phyloP scores from a whole-genome alignment of 164 flowering plant species.

The Amborella trichopoda region DNA sequence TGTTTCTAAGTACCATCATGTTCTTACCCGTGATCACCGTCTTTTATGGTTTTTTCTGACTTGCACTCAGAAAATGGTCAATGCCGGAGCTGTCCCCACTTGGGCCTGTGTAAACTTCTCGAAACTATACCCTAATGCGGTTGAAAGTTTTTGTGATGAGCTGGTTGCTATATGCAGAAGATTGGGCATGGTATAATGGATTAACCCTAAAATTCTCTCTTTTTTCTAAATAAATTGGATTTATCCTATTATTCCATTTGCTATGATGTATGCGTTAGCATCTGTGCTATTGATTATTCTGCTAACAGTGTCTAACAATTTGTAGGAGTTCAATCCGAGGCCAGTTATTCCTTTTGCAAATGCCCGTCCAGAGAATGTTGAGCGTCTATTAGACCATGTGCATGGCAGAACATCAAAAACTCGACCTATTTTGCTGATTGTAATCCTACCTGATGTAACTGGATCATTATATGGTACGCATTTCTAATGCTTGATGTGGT shows the following conservation, averaged over 20 bases:
- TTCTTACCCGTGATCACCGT: no score
- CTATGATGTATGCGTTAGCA: no score
- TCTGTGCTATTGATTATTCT: no score
- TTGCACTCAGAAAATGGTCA: conserved; percentile 58
- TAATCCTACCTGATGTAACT: conserved; percentile 57
- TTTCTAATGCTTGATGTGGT: neutral
- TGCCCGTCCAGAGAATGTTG: conserved; percentile 28
- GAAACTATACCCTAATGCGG: conserved; percentile 4
- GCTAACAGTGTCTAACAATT: no score
- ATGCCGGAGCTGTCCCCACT: conserved; percentile 40
- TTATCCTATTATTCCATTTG: no score
- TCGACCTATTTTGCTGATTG: conserved; percentile 53
- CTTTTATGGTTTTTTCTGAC: neutral
- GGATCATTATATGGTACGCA: conserved; percentile 73
- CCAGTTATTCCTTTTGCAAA: no score
- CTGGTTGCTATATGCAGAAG: conserved; percentile 43
- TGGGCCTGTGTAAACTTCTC: conserved; percentile 71
- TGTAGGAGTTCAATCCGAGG: no score
- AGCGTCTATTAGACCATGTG: conserved; percentile 28
- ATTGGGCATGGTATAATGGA: conserved; percentile 66
- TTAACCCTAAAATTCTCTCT: no score
- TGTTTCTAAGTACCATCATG: neutral
- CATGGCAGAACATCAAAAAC: conserved; percentile 2
- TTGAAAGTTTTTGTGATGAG: conserved; percentile 20
- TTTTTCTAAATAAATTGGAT: no score